phyloP scores from a whole-genome alignment of 2,329 filamentous ascomycete genomes.

The Aureobasidium pullulans region DNA sequence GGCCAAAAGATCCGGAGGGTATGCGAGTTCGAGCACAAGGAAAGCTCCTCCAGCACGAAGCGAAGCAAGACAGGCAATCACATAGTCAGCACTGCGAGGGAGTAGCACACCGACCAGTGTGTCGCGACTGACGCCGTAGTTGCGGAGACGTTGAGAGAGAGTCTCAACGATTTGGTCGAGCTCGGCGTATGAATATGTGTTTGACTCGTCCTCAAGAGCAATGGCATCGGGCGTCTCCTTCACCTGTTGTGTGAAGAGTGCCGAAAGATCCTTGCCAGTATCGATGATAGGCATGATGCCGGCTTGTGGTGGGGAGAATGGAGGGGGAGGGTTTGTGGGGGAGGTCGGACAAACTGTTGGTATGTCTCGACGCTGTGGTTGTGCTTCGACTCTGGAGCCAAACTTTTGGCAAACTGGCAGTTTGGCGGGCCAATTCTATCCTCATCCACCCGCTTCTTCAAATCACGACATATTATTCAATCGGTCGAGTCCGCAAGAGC shows the following conservation, averaged over 20 bases:
- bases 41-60: constrained; percentile 73
- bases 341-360: constrained; percentile 7
- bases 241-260: constrained; percentile 64
- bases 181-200: constrained; percentile 63
- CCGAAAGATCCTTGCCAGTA: constrained; percentile 62
- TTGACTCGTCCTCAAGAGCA: constrained; percentile 63
- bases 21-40: constrained; percentile 71
- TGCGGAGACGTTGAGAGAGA: constrained; percentile 58
- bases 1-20: constrained; percentile 63
- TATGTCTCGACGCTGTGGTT: constrained; percentile 8
- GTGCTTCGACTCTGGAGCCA: not conserved
- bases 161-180: constrained; percentile 59
- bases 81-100: constrained; percentile 68
- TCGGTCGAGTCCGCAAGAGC: not conserved
- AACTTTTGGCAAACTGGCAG: constrained; percentile 13
- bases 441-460: constrained; percentile 1
- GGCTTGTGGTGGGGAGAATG: not conserved
- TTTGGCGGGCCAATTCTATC: constrained; percentile 6
- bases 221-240: constrained; percentile 59
- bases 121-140: constrained; percentile 64
- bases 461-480: constrained; percentile 5
- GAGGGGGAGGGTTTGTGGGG: not conserved
- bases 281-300: constrained; percentile 59
- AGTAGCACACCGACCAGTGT: constrained; percentile 68
- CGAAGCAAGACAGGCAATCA: constrained; percentile 71